Evolutionary conservation across 306 rosid genomes (phyloP).

Genomic region (Quercus variabilis): DNA sequence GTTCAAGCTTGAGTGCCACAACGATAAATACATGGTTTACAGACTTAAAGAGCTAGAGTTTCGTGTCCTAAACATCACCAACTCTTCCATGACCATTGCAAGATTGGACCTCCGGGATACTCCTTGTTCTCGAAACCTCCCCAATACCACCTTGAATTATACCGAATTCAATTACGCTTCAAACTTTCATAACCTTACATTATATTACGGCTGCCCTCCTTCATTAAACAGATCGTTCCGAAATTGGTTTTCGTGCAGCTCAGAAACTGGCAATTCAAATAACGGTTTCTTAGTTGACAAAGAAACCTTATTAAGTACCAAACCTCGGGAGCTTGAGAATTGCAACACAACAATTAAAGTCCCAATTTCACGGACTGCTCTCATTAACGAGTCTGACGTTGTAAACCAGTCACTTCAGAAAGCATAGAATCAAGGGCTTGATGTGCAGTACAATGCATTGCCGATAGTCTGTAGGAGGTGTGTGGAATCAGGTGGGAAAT

Average conservation of each 20-base stretch:
- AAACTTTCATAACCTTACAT: conserved; percentile 5
- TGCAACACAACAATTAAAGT: neutral
- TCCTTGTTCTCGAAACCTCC: conserved; percentile 2
- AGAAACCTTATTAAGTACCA: too few relatives aligned
- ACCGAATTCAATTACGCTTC: conserved; percentile 22
- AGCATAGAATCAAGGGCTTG: neutral
- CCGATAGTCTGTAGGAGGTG: neutral
- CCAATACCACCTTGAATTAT: conserved; percentile 16
- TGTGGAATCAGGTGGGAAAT: neutral
- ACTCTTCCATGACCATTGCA: conserved; percentile 17
- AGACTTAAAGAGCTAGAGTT: conserved; percentile 20
- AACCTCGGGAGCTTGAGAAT: neutral
- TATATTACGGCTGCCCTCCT: conserved; percentile 18
- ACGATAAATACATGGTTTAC: conserved; percentile 1
- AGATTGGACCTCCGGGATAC: conserved; percentile 31
- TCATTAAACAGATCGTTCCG: fast-evolving
- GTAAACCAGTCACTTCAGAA: neutral
- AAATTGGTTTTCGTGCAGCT: conserved; percentile 4
- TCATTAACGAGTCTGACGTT: neutral
- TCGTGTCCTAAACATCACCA: conserved; percentile 13
- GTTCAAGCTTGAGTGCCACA: conserved; percentile 31
- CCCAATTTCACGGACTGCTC: neutral
- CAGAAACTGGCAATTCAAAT: fast-evolving
- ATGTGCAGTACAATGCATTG: neutral
- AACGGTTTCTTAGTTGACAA: neutral